Percentiles rank a stretch among this genome's conserved stretches.
Conservation (phyloP, 2,329 filamentous ascomycete genomes). For the Helotiales sp. region DNA sequence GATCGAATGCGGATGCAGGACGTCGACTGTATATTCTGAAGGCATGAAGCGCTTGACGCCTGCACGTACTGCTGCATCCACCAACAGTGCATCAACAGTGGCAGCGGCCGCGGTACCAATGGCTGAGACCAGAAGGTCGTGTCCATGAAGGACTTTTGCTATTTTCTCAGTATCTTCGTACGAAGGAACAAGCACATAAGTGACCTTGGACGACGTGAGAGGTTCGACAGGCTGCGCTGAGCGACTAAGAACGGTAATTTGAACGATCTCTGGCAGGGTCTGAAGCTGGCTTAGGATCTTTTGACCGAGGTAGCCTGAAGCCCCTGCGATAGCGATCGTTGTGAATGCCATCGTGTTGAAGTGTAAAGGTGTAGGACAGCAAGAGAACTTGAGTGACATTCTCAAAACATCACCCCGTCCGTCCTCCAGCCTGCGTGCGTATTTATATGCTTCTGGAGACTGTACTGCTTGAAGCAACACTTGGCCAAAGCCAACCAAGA, state of each 20-base stretch:
- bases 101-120: neutral
- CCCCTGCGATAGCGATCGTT: constrained; percentile 7
- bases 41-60: constrained; percentile 58
- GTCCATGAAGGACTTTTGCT: neutral
- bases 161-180: constrained; percentile 1
- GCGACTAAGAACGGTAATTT: constrained; percentile 1
- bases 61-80: constrained; percentile 53
- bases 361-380: neutral
- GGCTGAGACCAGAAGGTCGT: constrained; percentile 6
- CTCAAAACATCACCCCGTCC: too few relatives aligned
- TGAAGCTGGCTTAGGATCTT: constrained; percentile 1
- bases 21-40: constrained; percentile 48
- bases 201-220: neutral
- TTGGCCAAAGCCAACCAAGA: too few relatives aligned
- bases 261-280: neutral
- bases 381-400: too few relatives aligned
- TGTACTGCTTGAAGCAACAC: too few relatives aligned
- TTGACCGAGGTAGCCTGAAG: constrained; percentile 3
- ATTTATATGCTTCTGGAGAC: too few relatives aligned
- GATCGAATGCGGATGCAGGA: constrained; percentile 5
- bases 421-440: too few relatives aligned
- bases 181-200: neutral
- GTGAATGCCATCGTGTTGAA: neutral
- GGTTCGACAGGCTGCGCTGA: neutral
- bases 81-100: neutral